A percentile compares a stretch with the other conserved stretches of the same genome.
Evolutionary conservation across 768 basidiomycete species (phyloP).

Genomic region (Hypholoma sublateritium): DNA sequence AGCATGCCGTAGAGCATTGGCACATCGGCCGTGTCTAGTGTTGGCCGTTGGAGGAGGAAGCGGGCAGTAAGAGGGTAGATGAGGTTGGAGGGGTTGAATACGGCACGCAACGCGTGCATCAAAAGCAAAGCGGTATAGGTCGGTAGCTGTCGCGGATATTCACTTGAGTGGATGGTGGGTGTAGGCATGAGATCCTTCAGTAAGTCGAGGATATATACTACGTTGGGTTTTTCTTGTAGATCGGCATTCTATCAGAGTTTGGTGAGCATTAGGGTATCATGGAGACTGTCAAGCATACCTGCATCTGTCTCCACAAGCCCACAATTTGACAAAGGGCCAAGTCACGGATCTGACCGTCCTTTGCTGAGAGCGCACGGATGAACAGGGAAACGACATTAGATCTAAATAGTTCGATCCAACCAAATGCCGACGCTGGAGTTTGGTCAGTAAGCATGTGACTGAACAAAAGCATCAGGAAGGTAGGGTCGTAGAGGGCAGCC

Average conservation of each 20-base stretch:
- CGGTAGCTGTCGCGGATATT: constrained; percentile 58
- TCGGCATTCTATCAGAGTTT: constrained; percentile 47
- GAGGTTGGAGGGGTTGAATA: constrained; percentile 87
- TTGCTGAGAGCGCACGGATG: constrained; percentile 70
- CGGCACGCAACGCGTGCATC: constrained; percentile 74
- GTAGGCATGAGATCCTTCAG: constrained; percentile 58
- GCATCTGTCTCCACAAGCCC: constrained; percentile 56
- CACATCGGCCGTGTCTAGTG: constrained; percentile 78
- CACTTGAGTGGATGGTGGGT: constrained; percentile 23
- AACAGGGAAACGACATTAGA: constrained; percentile 77
- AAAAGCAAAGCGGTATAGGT: constrained; percentile 81
- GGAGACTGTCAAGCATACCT: constrained; percentile 44
- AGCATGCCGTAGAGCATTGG: constrained; percentile 90
- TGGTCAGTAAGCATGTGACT: constrained; percentile 62
- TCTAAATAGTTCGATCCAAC: constrained; percentile 87
- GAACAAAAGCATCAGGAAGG: constrained; percentile 71
- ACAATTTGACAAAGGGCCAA: constrained; percentile 63
- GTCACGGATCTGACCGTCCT: constrained; percentile 57
- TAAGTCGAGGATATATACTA: constrained; percentile 65
- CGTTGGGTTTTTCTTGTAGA: constrained; percentile 77
- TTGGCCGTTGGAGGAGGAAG: constrained; percentile 88
- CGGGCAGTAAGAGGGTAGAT: constrained; percentile 84
- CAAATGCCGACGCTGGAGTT: constrained; percentile 55
- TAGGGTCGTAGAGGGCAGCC: constrained; percentile 70
- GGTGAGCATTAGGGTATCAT: neutral